Conservation (phyloP, 805 yeast genomes). For the Wickerhamiella domercqiae region DNA sequence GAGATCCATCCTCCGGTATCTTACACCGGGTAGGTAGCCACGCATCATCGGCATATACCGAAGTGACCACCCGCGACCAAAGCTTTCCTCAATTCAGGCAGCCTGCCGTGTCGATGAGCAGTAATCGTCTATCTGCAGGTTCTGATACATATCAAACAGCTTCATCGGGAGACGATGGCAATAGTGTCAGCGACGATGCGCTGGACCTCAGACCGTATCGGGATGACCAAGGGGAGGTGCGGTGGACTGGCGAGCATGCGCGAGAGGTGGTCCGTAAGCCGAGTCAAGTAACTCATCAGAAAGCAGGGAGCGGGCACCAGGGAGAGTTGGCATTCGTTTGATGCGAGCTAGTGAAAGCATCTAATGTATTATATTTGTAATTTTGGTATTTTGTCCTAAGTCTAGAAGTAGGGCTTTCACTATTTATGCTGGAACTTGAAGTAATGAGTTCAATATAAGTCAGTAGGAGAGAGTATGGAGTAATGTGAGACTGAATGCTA, state of each 20-base stretch:
- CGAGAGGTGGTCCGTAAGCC: constrained; percentile 14
- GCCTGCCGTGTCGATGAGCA: neutral
- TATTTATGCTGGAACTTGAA: too few species aligned
- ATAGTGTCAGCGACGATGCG: constrained; percentile 14
- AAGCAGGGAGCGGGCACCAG: constrained; percentile 9
- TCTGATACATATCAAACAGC: constrained; percentile 22
- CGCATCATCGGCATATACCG: constrained; percentile 17
- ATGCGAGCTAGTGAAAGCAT: constrained; percentile 1
- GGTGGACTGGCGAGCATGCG: constrained; percentile 17
- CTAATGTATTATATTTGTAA: neutral
- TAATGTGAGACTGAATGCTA: too few species aligned
- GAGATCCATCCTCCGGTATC: constrained; percentile 24
- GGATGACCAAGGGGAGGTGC: constrained; percentile 23
- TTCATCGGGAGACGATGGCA: constrained; percentile 19
- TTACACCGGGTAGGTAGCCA: constrained; percentile 22
- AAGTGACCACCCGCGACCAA: constrained; percentile 4
- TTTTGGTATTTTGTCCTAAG: neutral
- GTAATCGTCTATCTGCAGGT: neutral
- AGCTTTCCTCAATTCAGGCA: constrained; percentile 1
- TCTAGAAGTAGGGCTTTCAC: too few species aligned
- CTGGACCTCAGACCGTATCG: constrained; percentile 20
- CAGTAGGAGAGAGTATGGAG: too few species aligned
- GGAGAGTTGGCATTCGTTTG: constrained; percentile 24
- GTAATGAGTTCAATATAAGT: too few species aligned
- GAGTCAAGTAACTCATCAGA: constrained; percentile 20